A percentile compares a stretch with the other conserved stretches of the same genome.
These are phyloP conservation scores for Stagonosporopsis cucurbitacearum DNA, from an alignment of 2,329 filamentous ascomycete genomes.

Conservation along the genomic window DNA sequence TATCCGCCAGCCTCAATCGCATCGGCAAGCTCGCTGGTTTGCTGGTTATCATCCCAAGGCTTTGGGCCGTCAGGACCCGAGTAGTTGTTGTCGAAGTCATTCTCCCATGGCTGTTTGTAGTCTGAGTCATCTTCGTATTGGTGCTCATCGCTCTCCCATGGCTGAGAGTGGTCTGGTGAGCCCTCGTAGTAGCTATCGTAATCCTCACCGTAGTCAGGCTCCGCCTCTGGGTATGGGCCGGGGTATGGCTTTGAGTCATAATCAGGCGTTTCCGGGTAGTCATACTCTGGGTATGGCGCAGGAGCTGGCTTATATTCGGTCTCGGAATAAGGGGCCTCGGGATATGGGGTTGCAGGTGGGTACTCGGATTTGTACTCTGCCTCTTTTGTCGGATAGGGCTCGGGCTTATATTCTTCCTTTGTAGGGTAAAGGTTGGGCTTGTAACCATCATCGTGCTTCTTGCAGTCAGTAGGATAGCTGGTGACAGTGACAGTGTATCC, in stretches of 20 bases:
- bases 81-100: slow-evolving; percentile 14
- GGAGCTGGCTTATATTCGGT: not conserved
- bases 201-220: not conserved
- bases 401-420: not conserved
- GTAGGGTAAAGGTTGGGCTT: slow-evolving; percentile 3
- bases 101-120: not conserved
- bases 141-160: not conserved
- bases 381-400: not conserved
- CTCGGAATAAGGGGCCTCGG: not conserved
- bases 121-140: not conserved
- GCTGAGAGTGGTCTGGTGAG: not conserved
- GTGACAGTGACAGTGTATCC: slow-evolving; percentile 9
- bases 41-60: slow-evolving; percentile 12
- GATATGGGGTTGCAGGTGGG: not conserved
- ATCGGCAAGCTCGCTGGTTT: slow-evolving; percentile 9
- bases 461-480: slow-evolving; percentile 15
- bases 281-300: not conserved
- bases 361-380: not conserved
- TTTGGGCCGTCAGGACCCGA: slow-evolving; percentile 6
- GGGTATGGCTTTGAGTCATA: not conserved
- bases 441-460: slow-evolving; percentile 5
- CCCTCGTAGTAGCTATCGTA: slow-evolving; percentile 4
- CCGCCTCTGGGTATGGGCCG: not conserved
- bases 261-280: not conserved
- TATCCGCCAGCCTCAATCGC: slow-evolving; percentile 4